Evolutionary conservation across 345 rosid species (phyloP).

Genomic region (Camelina neglecta): DNA sequence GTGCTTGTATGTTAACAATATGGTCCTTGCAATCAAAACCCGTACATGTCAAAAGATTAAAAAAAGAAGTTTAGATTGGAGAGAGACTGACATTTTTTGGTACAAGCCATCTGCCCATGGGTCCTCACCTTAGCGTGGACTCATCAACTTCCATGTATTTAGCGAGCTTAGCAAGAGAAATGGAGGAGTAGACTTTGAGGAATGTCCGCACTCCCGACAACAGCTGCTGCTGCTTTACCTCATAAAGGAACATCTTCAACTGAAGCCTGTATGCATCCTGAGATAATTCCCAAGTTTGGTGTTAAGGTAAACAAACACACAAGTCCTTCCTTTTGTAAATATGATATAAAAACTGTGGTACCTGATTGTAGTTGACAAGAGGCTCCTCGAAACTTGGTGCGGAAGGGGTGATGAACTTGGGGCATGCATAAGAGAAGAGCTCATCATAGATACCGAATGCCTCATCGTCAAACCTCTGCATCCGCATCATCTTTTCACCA

Average conservation of each 20-base stretch:
- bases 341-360: conserved; percentile 12
- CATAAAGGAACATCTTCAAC: conserved; percentile 90
- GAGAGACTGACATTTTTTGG: background rate
- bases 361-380: conserved; percentile 95
- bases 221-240: conserved; percentile 94
- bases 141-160: conserved; percentile 96
- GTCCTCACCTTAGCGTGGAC: conserved; percentile 70
- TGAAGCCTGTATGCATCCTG: conserved; percentile 98
- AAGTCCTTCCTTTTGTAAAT: background rate
- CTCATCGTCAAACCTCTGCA: conserved; percentile 94
- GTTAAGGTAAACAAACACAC: conserved; percentile 5
- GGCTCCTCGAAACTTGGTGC: conserved; percentile 96
- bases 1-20: conserved; percentile 93
- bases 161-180: conserved; percentile 85
- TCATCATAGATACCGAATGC: conserved; percentile 80
- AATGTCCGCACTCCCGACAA: conserved; percentile 81
- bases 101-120: conserved; percentile 5
- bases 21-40: conserved; percentile 60
- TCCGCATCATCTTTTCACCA: conserved; percentile 95
- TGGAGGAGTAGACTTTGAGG: conserved; percentile 86
- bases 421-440: conserved; percentile 84
- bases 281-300: conserved; percentile 3
- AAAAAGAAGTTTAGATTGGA: background rate
- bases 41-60: background rate
- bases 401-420: conserved; percentile 96